These are phyloP conservation scores for Ophiostoma angusticollis DNA, from an alignment of 2,329 filamentous ascomycete genomes.

Conservation along the genomic window DNA sequence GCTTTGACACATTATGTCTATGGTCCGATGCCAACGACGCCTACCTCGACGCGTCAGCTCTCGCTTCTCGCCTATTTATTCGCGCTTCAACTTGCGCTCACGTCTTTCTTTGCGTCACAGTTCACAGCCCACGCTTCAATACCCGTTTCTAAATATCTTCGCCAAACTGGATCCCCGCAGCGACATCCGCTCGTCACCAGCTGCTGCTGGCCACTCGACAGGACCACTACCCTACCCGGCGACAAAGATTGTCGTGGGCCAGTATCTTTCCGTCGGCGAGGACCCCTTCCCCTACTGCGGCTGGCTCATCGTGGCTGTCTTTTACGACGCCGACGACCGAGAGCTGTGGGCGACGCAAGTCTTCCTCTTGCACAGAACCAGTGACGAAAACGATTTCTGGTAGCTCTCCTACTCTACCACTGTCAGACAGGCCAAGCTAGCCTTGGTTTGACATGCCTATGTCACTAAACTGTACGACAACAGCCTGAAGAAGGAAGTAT, in stretches of 20 bases:
- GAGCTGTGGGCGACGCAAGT: slow-evolving; percentile 35
- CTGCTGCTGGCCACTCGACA: neutral
- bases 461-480: no score
- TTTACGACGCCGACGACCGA: slow-evolving; percentile 29
- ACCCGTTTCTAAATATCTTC: neutral
- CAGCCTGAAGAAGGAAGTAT: no score
- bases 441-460: no score
- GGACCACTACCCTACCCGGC: slow-evolving; percentile 29
- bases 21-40: neutral
- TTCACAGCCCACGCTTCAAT: neutral
- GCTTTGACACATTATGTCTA: neutral
- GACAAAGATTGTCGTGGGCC: slow-evolving; percentile 31
- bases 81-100: neutral
- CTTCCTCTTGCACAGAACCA: slow-evolving; percentile 19
- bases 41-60: neutral
- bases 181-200: neutral
- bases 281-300: slow-evolving; percentile 24
- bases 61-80: no score
- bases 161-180: slow-evolving; percentile 5
- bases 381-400: neutral
- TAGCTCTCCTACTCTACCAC: no score
- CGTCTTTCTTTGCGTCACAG: neutral
- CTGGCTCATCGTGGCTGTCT: slow-evolving; percentile 33
- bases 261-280: slow-evolving; percentile 23
- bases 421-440: no score